phyloP scores from a whole-genome alignment of 768 basidiomycete genomes.

The Cubamyces sp. region DNA sequence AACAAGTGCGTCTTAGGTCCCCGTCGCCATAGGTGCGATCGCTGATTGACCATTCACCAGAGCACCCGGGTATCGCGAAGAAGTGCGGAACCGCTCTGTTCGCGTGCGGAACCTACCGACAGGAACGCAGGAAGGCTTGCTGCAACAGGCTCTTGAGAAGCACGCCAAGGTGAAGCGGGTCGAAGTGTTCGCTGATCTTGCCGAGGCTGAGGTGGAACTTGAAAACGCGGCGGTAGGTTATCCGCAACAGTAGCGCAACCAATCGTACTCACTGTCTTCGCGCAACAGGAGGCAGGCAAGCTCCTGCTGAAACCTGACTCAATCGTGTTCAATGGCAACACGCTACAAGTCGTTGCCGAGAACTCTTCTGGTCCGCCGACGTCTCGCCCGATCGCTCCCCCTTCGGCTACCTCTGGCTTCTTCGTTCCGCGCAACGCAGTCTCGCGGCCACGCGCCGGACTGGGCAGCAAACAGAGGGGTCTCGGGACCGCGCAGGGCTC shows the following conservation, averaged over 20 bases:
- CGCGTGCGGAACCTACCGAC: constrained; percentile 75
- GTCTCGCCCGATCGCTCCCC: constrained; percentile 30
- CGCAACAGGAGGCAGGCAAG: constrained; percentile 77
- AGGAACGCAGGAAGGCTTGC: constrained; percentile 83
- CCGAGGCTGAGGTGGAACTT: constrained; percentile 68
- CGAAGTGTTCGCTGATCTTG: constrained; percentile 66
- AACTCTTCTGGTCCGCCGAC: constrained; percentile 17
- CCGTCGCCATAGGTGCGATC: not conserved
- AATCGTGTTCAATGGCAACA: constrained; percentile 66
- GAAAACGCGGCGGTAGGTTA: constrained; percentile 64
- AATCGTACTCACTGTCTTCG: not conserved
- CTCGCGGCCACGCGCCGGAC: constrained; percentile 71
- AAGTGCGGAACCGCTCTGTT: constrained; percentile 70
- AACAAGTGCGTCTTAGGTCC: constrained; percentile 27
- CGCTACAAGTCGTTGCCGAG: constrained; percentile 64
- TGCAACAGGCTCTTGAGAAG: constrained; percentile 91
- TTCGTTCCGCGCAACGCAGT: constrained; percentile 71
- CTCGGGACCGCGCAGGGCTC: not conserved
- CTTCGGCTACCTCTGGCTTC: constrained; percentile 45
- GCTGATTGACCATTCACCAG: not conserved
- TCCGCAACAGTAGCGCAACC: not conserved
- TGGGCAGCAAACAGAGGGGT: constrained; percentile 57
- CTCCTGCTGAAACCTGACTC: constrained; percentile 74
- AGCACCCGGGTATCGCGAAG: constrained; percentile 46
- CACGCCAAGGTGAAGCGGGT: constrained; percentile 69